Evolutionary conservation across 495 filamentous ascomycete species (phyloP).

Genomic region (Trichoderma asperelloides): DNA sequence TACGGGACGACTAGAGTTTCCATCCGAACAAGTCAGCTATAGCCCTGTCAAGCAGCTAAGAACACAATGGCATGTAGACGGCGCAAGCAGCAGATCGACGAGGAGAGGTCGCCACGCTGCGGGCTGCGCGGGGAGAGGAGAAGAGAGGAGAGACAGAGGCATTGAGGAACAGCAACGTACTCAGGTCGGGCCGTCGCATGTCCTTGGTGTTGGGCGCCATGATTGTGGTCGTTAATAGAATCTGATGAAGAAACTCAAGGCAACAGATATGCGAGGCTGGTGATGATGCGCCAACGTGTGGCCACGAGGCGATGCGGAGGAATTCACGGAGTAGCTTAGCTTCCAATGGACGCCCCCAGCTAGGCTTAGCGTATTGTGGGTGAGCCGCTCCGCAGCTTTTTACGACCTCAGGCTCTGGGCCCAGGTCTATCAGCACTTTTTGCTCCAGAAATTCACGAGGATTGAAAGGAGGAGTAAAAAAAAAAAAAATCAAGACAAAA

Average conservation of each 20-base stretch:
- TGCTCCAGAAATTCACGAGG: not conserved
- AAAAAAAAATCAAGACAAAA: not conserved
- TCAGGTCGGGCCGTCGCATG: conserved; percentile 75
- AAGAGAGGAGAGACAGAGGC: conserved; percentile 11
- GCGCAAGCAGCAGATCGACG: conserved; percentile 19
- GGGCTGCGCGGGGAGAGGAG: too few species aligned
- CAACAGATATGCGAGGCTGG: not conserved
- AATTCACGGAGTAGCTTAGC: not conserved
- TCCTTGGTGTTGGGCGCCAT: conserved; percentile 71
- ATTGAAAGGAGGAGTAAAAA: too few species aligned
- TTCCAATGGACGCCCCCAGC: not conserved
- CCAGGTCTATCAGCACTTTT: not conserved
- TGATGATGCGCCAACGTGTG: not conserved
- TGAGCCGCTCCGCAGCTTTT: not conserved
- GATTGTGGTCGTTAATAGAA: not conserved
- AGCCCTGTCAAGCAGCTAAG: not conserved
- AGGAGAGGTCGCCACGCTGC: conserved; percentile 5
- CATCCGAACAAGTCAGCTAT: conserved; percentile 9
- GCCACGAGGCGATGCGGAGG: not conserved
- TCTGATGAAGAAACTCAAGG: conserved; percentile 12
- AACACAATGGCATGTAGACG: not conserved
- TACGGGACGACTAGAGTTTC: conserved; percentile 41
- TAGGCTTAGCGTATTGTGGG: not conserved
- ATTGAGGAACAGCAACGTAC: conserved; percentile 38
- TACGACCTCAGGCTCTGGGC: not conserved